These are phyloP conservation scores for Tetrapisispora namnaoensis DNA, from an alignment of 805 yeast genomes.

Conservation along the genomic window DNA sequence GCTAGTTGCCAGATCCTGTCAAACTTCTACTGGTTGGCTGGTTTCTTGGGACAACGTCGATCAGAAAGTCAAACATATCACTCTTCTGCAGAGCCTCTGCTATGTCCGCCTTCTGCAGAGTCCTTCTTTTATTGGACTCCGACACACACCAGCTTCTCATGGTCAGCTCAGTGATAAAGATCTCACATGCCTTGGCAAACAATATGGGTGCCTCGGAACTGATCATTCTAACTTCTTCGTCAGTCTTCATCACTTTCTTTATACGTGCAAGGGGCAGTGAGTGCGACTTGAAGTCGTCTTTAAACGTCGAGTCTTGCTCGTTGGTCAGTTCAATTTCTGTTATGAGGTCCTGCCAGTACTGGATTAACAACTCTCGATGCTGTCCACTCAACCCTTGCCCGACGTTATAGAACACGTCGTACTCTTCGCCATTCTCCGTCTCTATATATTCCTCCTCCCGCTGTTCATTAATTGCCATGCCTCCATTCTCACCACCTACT, in stretches of 20 bases:
- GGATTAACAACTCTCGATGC: slow-evolving; percentile 82
- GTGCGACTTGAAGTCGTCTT: slow-evolving; percentile 87
- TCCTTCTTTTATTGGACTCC: slow-evolving; percentile 89
- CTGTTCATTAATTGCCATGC: neutral
- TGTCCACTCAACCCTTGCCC: slow-evolving; percentile 84
- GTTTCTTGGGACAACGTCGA: slow-evolving; percentile 83
- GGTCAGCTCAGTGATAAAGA: slow-evolving; percentile 91
- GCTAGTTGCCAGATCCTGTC: too few species aligned
- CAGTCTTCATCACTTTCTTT: slow-evolving; percentile 96
- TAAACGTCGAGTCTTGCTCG: slow-evolving; percentile 52
- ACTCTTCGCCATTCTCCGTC: slow-evolving; percentile 24
- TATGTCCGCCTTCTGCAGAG: slow-evolving; percentile 87
- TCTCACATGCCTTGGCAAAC: slow-evolving; percentile 96
- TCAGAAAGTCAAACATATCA: slow-evolving; percentile 95
- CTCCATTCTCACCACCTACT: too few species aligned
- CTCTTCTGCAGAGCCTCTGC: slow-evolving; percentile 90
- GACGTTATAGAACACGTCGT: slow-evolving; percentile 69
- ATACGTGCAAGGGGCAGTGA: slow-evolving; percentile 93
- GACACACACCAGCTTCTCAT: slow-evolving; percentile 99
- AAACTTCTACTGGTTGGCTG: slow-evolving; percentile 11
- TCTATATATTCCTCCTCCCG: neutral
- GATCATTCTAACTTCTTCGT: slow-evolving; percentile 94
- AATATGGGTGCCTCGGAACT: slow-evolving; percentile 96
- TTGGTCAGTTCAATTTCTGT: slow-evolving; percentile 48
- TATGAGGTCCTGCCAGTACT: slow-evolving; percentile 95